phyloP scores from a whole-genome alignment of 2,329 filamentous ascomycete genomes.

The Pyrenophora teres region DNA sequence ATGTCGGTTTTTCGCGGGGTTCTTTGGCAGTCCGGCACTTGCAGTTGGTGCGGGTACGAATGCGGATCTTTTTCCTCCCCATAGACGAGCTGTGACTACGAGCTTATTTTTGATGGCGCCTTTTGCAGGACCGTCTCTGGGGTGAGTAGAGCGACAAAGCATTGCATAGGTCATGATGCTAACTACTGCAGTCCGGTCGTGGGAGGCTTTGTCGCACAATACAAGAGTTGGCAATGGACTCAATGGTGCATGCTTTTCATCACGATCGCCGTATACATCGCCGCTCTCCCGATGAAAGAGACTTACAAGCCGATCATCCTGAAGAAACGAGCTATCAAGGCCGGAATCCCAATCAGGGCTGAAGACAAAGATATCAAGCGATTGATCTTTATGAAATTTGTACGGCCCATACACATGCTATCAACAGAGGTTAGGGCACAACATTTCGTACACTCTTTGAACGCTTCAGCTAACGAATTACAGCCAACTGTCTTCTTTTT shows the following conservation, averaged over 20 bases:
- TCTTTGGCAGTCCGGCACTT: constrained; percentile 66
- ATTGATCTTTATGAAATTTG: constrained; percentile 49
- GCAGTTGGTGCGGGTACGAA: constrained; percentile 51
- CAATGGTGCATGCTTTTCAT: constrained; percentile 54
- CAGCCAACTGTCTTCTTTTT: constrained; percentile 44
- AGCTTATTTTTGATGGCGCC: constrained; percentile 49
- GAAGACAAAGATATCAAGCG: constrained; percentile 19
- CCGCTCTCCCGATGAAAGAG: constrained; percentile 55
- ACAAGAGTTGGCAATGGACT: constrained; percentile 54
- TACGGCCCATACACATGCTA: constrained; percentile 58
- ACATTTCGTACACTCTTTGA: neutral
- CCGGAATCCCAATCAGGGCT: neutral
- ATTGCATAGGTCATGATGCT: neutral
- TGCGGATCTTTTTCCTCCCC: constrained; percentile 47
- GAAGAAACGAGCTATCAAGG: constrained; percentile 41
- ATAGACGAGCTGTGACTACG: constrained; percentile 40
- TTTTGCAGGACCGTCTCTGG: constrained; percentile 47
- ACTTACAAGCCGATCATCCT: constrained; percentile 61
- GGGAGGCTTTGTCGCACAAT: constrained; percentile 51
- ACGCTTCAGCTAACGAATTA: neutral
- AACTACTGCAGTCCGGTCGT: constrained; percentile 44
- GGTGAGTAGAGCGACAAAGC: constrained; percentile 25
- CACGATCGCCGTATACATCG: constrained; percentile 43
- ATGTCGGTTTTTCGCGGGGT: constrained; percentile 71
- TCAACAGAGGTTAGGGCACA: constrained; percentile 33